These are phyloP conservation scores for Aspergillus nanangensis DNA, from an alignment of 495 filamentous ascomycete species.

Conservation along the genomic window DNA sequence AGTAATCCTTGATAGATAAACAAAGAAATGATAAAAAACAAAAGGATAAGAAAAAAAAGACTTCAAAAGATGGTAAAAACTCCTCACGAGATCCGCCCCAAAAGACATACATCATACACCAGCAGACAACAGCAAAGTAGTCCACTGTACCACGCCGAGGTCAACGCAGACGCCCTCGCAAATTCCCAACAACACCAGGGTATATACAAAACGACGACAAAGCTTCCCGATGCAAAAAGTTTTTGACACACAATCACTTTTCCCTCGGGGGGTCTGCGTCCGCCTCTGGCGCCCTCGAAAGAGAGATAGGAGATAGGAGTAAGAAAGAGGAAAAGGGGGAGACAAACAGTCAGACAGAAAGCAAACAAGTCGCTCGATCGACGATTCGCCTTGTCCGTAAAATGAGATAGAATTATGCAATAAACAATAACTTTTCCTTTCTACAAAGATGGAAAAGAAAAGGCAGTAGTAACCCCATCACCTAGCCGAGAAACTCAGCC, in stretches of 20 bases:
- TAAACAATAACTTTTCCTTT: conserved; percentile 16
- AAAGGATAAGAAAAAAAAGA: conserved; percentile 9
- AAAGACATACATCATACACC: conserved; percentile 35
- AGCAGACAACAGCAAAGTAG: conserved; percentile 9
- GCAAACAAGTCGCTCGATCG: conserved; percentile 19
- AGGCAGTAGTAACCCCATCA: conserved; percentile 7
- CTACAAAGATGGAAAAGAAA: conserved; percentile 12
- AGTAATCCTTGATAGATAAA: too few relatives aligned
- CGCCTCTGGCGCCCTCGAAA: conserved; percentile 14
- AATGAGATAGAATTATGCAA: conserved; percentile 12
- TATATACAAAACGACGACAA: conserved; percentile 23
- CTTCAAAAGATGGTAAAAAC: conserved; percentile 15
- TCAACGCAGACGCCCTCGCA: conserved; percentile 13
- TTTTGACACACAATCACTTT: conserved; percentile 16
- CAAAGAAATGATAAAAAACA: conserved; percentile 14
- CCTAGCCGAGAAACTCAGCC: conserved; percentile 31
- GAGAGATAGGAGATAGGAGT: too few relatives aligned
- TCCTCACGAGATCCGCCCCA: conserved; percentile 16
- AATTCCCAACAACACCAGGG: conserved; percentile 19
- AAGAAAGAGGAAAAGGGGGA: too few relatives aligned
- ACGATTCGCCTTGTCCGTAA: conserved; percentile 4
- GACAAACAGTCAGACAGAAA: too few relatives aligned
- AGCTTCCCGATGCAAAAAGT: conserved; percentile 11
- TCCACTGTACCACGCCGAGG: conserved; percentile 11
- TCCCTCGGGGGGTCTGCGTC: conserved; percentile 13